Percentiles rank a stretch among this genome's conserved stretches.
Conservation (phyloP, 176 grass and related monocot genomes). For the Triticum monococcum region DNA sequence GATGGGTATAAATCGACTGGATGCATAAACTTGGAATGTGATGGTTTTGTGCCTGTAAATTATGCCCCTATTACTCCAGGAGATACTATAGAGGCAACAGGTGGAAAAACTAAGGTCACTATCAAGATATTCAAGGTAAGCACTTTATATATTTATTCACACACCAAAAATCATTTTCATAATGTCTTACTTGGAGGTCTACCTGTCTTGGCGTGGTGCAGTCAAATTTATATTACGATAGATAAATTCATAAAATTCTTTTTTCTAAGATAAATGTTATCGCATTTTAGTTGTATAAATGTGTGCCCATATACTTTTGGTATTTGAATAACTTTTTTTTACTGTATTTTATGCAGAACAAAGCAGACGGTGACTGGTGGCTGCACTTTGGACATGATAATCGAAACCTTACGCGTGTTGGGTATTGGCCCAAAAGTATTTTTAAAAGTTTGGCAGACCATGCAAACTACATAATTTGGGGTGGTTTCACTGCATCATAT, state of each 20-base stretch:
- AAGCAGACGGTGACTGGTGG: neutral
- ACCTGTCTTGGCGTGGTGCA: too few relatives aligned
- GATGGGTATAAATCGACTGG: neutral
- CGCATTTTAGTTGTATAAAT: too few relatives aligned
- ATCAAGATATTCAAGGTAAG: slow-evolving; percentile 24
- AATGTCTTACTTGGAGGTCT: too few relatives aligned
- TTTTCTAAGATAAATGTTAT: too few relatives aligned
- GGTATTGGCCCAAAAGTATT: slow-evolving; percentile 8
- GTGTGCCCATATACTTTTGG: too few relatives aligned
- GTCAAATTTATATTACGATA: too few relatives aligned
- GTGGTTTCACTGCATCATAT: neutral
- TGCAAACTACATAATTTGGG: neutral
- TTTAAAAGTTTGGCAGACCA: neutral
- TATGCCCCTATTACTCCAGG: slow-evolving; percentile 18
- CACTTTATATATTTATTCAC: neutral
- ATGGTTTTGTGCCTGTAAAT: slow-evolving; percentile 14
- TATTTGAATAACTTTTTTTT: too few relatives aligned
- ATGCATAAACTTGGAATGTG: neutral
- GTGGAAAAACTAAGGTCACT: neutral
- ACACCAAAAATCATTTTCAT: neutral
- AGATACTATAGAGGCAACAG: neutral
- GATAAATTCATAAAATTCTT: too few relatives aligned
- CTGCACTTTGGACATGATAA: neutral
- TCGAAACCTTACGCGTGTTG: neutral
- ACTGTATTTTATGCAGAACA: neutral